Conservation (phyloP, 169 alveolate species). For the Cryptosporidium baileyi region DNA sequence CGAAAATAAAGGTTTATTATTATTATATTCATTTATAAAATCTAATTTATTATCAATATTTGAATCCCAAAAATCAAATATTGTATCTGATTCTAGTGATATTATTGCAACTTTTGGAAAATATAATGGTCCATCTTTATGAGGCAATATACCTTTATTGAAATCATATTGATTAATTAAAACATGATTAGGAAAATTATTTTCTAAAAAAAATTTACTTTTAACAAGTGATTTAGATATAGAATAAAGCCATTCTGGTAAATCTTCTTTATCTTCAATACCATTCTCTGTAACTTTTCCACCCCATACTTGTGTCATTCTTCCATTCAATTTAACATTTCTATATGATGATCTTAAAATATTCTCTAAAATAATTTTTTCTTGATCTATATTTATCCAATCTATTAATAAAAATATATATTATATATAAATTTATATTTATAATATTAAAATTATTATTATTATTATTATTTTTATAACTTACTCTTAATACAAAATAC, state of each 20-base stretch:
- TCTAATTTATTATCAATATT: not conserved
- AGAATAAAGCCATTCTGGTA: slow-evolving; percentile 42
- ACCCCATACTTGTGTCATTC: slow-evolving; percentile 60
- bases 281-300: slow-evolving; percentile 33
- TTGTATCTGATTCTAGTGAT: slow-evolving; percentile 69
- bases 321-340: slow-evolving; percentile 24
- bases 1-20: slow-evolving; percentile 9
- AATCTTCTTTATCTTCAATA: slow-evolving; percentile 13
- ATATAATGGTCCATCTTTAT: slow-evolving; percentile 77
- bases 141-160: slow-evolving; percentile 77
- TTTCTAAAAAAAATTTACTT: not conserved
- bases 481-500: slow-evolving; percentile 13
- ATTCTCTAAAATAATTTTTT: not conserved
- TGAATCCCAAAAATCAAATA: slow-evolving; percentile 68
- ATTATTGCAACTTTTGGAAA: slow-evolving; percentile 73
- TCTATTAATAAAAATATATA: not conserved
- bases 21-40: not conserved
- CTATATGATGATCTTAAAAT: slow-evolving; percentile 4
- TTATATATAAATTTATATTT: not conserved
- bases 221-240: slow-evolving; percentile 25
- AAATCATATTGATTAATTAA: slow-evolving; percentile 72
- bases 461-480: not conserved
- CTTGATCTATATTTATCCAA: slow-evolving; percentile 55
- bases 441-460: not conserved
- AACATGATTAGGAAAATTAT: slow-evolving; percentile 70